Evolutionary conservation across 768 basidiomycete genomes (phyloP).

Genomic region (Tylopilus sp.): DNA sequence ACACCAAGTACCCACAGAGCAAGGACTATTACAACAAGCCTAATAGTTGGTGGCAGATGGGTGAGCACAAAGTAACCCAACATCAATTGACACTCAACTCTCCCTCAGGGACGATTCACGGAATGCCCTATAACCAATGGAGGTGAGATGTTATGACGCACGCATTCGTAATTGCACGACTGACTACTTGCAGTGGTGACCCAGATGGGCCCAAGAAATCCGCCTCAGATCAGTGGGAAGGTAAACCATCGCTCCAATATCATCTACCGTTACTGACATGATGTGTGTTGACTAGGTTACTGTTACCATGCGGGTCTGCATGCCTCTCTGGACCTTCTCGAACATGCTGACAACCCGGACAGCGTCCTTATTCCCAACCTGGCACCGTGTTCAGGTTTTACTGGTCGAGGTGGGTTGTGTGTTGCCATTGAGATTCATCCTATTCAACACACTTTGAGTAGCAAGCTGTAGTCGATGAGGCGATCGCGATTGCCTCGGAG

Average conservation of each 20-base stretch:
- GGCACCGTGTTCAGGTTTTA: conserved; percentile 16
- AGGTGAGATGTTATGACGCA: no score
- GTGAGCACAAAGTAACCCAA: not conserved
- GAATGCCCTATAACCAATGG: conserved; percentile 13
- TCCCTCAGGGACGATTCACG: conserved; percentile 14
- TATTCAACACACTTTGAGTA: no score
- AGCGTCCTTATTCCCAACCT: conserved; percentile 21
- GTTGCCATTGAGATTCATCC: not conserved
- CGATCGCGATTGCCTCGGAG: conserved; percentile 9
- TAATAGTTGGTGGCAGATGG: conserved; percentile 22
- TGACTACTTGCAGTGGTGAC: conserved; percentile 12
- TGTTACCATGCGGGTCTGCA: conserved; percentile 18
- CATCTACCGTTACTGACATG: not conserved
- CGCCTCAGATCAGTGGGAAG: conserved; percentile 4
- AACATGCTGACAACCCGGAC: not conserved
- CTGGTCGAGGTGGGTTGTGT: conserved; percentile 8
- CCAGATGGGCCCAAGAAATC: conserved; percentile 5
- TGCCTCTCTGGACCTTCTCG: not conserved
- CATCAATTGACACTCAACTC: not conserved
- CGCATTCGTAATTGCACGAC: no score
- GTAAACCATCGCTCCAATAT: not conserved
- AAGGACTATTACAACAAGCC: conserved; percentile 5
- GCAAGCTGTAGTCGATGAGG: no score
- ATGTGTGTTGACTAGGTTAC: conserved; percentile 9
- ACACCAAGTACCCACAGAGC: no score